Evolutionary conservation across 352 stramenopile genomes (phyloP).

Genomic region (Globisporangium okanoganense): DNA sequence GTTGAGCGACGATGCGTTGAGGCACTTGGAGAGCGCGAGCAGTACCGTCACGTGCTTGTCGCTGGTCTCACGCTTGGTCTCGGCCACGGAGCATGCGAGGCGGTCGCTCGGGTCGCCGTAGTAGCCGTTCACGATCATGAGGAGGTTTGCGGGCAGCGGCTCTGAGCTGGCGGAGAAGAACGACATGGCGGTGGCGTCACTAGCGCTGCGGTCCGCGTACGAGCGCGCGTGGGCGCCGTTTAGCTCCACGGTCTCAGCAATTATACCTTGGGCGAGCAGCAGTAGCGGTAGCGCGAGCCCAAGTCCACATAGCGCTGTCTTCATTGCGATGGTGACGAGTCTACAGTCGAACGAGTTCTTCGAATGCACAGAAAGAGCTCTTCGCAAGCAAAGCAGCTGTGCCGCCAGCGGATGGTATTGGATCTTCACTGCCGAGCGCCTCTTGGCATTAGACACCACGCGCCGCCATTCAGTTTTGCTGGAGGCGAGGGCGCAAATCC

Average conservation of each 20-base stretch:
- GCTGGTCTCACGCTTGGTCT: conserved; percentile 12
- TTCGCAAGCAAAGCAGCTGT: background rate
- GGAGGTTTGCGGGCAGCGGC: conserved; percentile 9
- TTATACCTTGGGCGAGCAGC: background rate
- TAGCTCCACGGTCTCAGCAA: conserved; percentile 3
- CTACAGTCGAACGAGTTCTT: background rate
- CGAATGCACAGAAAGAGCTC: background rate
- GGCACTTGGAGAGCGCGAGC: conserved; percentile 63
- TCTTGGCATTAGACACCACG: background rate
- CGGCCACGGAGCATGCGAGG: conserved; percentile 8
- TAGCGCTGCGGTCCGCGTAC: conserved; percentile 1
- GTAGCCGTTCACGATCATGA: conserved; percentile 11
- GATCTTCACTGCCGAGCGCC: background rate
- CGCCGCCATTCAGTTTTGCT: background rate
- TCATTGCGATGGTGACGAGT: background rate
- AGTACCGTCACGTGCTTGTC: conserved; percentile 29
- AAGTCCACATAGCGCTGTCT: background rate
- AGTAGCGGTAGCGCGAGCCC: too few species aligned
- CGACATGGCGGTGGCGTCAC: background rate
- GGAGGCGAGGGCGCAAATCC: background rate
- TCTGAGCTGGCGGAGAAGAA: conserved; percentile 2
- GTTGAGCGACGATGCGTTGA: conserved; percentile 34
- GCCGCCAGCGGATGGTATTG: background rate
- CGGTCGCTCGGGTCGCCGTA: conserved; percentile 8
- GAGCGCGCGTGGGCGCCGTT: conserved; percentile 8